Conservation (phyloP, 2,329 filamentous ascomycete species). For the Paecilomyces sp. region DNA sequence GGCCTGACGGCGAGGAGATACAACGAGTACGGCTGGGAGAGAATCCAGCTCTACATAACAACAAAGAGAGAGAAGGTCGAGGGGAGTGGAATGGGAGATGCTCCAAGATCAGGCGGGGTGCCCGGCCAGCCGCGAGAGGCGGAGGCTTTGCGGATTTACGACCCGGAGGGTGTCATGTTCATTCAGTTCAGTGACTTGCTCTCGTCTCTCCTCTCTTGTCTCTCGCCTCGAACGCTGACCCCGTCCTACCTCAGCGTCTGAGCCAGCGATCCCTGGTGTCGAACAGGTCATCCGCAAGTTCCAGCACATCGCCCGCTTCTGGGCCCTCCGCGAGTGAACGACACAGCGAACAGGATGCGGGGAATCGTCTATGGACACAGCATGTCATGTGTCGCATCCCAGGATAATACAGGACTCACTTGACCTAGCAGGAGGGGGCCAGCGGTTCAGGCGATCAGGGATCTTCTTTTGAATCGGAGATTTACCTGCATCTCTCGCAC, state of each 20-base stretch:
- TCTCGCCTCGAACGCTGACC: not conserved
- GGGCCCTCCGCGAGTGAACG: not conserved
- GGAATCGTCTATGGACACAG: not conserved
- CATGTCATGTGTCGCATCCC: not conserved
- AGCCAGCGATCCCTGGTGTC: not conserved
- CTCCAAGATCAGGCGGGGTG: not conserved
- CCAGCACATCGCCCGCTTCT: not conserved
- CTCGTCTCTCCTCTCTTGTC: not conserved
- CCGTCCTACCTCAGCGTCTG: not conserved
- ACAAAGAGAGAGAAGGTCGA: not conserved
- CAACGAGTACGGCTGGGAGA: not conserved
- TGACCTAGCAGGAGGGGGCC: not conserved
- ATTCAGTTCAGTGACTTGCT: not conserved
- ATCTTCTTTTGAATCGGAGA: not conserved
- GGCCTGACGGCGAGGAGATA: not conserved
- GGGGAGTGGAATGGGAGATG: not conserved
- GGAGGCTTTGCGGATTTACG: not conserved
- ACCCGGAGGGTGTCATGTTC: not conserved
- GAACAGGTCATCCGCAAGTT: not conserved
- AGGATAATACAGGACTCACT: not conserved
- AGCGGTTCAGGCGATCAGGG: not conserved
- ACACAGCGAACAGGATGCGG: not conserved
- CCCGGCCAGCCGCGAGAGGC: not conserved
- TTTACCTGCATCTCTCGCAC: not conserved
- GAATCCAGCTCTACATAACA: not conserved